Base-by-base conservation (phyloP, 2,329 filamentous ascomycete genomes). In the Eutypa lata region DNA sequence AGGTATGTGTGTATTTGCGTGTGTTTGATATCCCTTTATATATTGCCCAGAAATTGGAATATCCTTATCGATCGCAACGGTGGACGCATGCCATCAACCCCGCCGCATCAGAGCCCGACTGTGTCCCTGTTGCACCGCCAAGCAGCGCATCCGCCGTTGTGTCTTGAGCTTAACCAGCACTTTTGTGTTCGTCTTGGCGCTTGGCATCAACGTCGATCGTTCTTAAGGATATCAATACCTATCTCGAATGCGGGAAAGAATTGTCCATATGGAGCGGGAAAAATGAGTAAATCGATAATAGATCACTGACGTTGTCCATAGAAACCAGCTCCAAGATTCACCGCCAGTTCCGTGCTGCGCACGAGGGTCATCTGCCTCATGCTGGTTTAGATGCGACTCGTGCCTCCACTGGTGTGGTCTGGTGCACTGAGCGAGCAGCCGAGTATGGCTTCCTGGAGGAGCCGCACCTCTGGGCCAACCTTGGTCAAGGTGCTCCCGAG, bases 401-500 rank as follows among this genome's bases (percentile, higher is more conserved):
- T 71, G 89, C 91, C 44, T 95, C 90, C 16, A 97, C 93, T 14
- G 93, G 93, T 72, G 93, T 97, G 3, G 89, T 97, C 58, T 97
- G 93, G 93, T 91, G 88, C 60, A 91, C 87, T 3, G 89, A 94
- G 74, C 87, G 90, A 62, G 92, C 92, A 51, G 83, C 86, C 69
- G 91, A 97, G 73, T 89, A 93, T 74, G 93, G 93, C 63, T 97
- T 88, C 76, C 76, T 84, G 48, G 92, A 97, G 3, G 80, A 92
- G 61, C 92, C 91, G 11, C 81, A 88, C 2, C 74, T 79, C 58
- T 97, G 93, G 93, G 91, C 93, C 54, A 97, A 97, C 70, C 78
- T 97, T 50, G 93, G 93, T 31, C 93, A 97, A 75, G 92, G 92
- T 62, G 92, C 92, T 16, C 92, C 92, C 43, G 91, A 97, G 71